phyloP scores from a whole-genome alignment of 768 basidiomycete species.

The Suillus brevipes region DNA sequence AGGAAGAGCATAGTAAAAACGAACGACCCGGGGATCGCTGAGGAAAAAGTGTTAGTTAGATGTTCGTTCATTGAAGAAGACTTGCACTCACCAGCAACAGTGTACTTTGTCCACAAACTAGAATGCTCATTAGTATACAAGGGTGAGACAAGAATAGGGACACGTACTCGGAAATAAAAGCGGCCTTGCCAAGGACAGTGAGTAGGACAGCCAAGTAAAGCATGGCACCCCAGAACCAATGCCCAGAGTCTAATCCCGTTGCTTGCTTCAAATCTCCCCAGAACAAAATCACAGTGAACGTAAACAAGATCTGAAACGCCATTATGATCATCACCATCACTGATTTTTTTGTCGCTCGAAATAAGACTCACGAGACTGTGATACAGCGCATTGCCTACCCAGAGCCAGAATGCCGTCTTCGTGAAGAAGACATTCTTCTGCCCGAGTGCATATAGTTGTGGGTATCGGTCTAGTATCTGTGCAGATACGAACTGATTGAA shows the following conservation, averaged over 20 bases:
- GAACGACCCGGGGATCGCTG: constrained; percentile 97
- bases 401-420: constrained; percentile 88
- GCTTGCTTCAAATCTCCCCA: constrained; percentile 88
- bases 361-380: constrained; percentile 72
- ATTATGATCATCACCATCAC: neutral
- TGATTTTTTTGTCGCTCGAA: neutral
- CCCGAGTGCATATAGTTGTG: constrained; percentile 92
- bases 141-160: neutral
- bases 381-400: constrained; percentile 86
- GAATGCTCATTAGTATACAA: constrained; percentile 8
- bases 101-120: constrained; percentile 99
- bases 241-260: constrained; percentile 82
- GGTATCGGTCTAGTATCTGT: constrained; percentile 93
- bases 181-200: constrained; percentile 96
- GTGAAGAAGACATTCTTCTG: constrained; percentile 95
- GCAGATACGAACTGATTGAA: constrained; percentile 99
- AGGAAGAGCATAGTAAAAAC: constrained; percentile 95
- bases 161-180: constrained; percentile 93
- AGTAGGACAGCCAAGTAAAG: constrained; percentile 92
- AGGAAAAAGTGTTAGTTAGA: constrained; percentile 12
- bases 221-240: constrained; percentile 99
- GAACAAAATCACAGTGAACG: constrained; percentile 86
- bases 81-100: constrained; percentile 70
- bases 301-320: constrained; percentile 69
- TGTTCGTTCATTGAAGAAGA: neutral